Conservation (phyloP, 495 filamentous ascomycete genomes). For the Penicillium angulare region DNA sequence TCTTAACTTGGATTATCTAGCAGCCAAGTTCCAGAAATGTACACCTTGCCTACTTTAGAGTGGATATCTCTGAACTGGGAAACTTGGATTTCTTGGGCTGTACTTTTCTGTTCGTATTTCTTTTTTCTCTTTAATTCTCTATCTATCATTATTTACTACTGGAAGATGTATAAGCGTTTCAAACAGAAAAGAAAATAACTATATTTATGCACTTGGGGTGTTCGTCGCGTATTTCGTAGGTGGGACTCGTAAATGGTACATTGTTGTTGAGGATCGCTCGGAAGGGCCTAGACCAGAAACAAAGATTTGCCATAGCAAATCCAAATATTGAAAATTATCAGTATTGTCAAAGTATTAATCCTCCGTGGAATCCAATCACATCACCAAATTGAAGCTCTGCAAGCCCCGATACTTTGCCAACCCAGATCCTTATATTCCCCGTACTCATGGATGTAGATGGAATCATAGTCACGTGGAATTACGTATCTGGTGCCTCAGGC, state of each 20-base stretch:
- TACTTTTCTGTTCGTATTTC: not conserved
- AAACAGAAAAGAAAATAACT: not conserved
- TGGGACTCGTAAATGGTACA: no score
- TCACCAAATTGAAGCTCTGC: no score
- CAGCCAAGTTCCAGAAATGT: not conserved
- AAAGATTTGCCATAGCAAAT: no score
- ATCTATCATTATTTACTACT: not conserved
- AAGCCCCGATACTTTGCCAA: no score
- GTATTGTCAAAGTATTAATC: no score
- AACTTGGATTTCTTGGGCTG: not conserved
- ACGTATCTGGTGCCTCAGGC: conserved; percentile 8
- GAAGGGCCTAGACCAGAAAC: no score
- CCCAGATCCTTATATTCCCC: no score
- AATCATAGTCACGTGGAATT: not conserved
- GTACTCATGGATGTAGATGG: not conserved
- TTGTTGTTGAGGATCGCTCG: no score
- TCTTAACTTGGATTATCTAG: not conserved
- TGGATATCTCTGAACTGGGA: not conserved
- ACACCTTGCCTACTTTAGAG: not conserved
- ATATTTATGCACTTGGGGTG: not conserved
- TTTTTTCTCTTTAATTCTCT: not conserved
- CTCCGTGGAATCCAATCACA: no score
- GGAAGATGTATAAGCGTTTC: not conserved
- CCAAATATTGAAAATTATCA: no score
- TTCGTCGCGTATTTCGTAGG: no score